Evolutionary conservation across 2,329 filamentous ascomycete genomes (phyloP).

Genomic region (Ascocoryne sarcoides): DNA sequence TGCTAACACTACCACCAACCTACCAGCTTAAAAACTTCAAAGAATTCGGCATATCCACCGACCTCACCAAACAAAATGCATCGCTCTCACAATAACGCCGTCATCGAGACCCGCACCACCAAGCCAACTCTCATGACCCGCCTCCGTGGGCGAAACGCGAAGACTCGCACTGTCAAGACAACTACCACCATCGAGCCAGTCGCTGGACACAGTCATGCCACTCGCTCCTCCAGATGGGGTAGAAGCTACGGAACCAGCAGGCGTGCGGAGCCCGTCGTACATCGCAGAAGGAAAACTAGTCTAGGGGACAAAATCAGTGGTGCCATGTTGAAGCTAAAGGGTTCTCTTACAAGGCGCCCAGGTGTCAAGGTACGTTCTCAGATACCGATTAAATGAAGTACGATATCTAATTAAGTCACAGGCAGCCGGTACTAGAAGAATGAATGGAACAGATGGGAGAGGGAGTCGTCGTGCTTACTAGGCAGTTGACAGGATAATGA

Average conservation of each 20-base stretch:
- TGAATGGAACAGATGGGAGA: constrained; percentile 66
- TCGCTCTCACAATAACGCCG: constrained; percentile 27
- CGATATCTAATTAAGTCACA: constrained; percentile 26
- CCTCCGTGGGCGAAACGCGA: constrained; percentile 35
- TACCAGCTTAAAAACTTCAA: no score
- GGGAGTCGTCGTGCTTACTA: constrained; percentile 35
- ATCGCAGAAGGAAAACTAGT: constrained; percentile 52
- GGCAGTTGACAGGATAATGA: not conserved
- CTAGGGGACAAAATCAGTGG: constrained; percentile 73
- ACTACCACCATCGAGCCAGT: constrained; percentile 20
- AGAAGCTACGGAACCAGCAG: constrained; percentile 18
- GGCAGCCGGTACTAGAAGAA: constrained; percentile 65
- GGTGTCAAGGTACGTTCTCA: constrained; percentile 54
- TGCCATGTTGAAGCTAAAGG: constrained; percentile 64
- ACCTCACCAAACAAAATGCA: no score
- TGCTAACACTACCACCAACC: no score
- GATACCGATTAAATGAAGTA: not conserved
- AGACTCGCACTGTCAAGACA: constrained; percentile 25
- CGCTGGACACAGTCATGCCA: constrained; percentile 2
- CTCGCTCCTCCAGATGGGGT: constrained; percentile 19
- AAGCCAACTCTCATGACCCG: constrained; percentile 47
- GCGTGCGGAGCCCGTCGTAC: constrained; percentile 40
- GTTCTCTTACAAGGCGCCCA: constrained; percentile 57
- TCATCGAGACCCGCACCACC: constrained; percentile 28
- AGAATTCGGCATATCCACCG: no score